Evolutionary conservation across 306 rosid genomes (phyloP).

Genomic region (Pueraria montana): DNA sequence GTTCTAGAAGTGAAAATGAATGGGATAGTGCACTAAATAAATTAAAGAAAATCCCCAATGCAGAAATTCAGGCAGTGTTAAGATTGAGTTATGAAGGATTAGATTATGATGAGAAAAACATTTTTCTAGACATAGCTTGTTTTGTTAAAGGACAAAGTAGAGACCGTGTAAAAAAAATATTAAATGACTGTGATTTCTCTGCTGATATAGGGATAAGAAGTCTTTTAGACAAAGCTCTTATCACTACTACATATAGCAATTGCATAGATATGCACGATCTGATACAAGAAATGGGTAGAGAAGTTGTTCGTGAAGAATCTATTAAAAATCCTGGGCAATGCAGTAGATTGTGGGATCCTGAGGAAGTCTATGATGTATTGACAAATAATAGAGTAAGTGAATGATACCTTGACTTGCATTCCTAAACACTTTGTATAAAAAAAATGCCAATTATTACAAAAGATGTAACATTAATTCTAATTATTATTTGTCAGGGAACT

Average conservation of each 20-base stretch:
- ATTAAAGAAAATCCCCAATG: not conserved
- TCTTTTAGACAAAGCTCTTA: constrained; percentile 38
- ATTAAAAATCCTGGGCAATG: not conserved
- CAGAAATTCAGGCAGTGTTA: constrained; percentile 1
- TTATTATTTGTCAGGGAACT: constrained; percentile 6
- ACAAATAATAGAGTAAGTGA: constrained; percentile 25
- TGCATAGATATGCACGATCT: constrained; percentile 47
- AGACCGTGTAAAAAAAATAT: not conserved
- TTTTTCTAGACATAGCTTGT: constrained; percentile 42
- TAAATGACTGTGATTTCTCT: not conserved
- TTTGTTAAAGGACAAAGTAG: not conserved
- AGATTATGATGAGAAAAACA: not conserved
- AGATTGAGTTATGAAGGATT: constrained; percentile 31
- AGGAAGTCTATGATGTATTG: constrained; percentile 7
- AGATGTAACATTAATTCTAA: not conserved
- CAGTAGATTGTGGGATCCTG: constrained; percentile 12
- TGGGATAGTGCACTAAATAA: constrained; percentile 43
- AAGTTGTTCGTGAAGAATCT: constrained; percentile 40
- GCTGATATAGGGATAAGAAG: not conserved
- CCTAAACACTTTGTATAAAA: not conserved
- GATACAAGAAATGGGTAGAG: constrained; percentile 47
- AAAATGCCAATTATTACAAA: not conserved
- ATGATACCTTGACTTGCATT: not conserved
- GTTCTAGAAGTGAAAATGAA: constrained; percentile 7
- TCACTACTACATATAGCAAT: not conserved